Conservation (phyloP, 202 grass and related monocot genomes). For the Dendrocalamus latiflorus region DNA sequence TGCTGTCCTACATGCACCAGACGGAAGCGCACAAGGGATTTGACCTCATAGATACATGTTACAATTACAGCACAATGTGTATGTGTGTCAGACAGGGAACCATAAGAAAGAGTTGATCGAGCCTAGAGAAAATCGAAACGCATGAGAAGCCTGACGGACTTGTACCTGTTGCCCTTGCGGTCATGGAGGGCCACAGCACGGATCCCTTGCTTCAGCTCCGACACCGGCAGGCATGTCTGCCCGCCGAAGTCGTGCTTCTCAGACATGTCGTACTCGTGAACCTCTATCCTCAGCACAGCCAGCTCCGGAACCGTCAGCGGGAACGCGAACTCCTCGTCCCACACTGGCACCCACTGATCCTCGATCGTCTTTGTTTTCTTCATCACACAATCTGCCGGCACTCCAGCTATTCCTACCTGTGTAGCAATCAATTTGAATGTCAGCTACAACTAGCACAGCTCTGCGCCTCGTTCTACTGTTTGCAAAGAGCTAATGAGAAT, state of each 20-base stretch:
- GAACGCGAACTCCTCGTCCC: conserved; percentile 72
- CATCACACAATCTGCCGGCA: conserved; percentile 45
- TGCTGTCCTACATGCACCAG: not conserved
- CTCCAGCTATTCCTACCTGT: conserved; percentile 67
- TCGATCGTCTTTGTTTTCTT: conserved; percentile 54
- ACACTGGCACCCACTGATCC: conserved; percentile 69
- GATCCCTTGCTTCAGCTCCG: conserved; percentile 64
- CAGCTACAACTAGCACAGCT: too few relatives aligned
- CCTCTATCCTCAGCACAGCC: conserved; percentile 60
- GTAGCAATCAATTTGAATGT: too few relatives aligned
- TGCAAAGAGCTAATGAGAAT: not conserved
- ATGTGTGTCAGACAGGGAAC: too few relatives aligned
- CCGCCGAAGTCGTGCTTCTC: conserved; percentile 69
- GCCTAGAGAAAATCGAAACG: conserved; percentile 52
- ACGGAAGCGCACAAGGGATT: not conserved
- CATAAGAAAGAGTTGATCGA: not conserved
- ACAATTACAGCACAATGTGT: not conserved
- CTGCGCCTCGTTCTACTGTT: not conserved
- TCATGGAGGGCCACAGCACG: conserved; percentile 61
- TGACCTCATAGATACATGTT: too few relatives aligned
- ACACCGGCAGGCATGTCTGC: conserved; percentile 67
- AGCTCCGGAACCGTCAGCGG: conserved; percentile 63
- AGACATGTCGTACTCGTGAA: conserved; percentile 56
- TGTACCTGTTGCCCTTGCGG: conserved; percentile 53
- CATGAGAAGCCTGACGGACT: conserved; percentile 71